Conservation (phyloP, 768 basidiomycete species). For the Lepiota venenata region DNA sequence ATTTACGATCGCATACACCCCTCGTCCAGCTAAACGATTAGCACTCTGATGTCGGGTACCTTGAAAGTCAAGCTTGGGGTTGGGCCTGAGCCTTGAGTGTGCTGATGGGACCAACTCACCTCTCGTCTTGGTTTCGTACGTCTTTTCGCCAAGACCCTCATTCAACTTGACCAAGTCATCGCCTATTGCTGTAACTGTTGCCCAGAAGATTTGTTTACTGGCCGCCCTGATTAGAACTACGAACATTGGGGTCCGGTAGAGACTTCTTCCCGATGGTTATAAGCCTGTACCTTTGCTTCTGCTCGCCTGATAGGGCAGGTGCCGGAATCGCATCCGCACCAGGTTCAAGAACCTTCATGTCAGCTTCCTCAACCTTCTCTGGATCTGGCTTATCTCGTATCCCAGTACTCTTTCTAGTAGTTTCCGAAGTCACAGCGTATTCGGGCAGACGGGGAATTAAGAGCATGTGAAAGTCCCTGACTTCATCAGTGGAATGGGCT, state of each 20-base stretch:
- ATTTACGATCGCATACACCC: slow-evolving; percentile 59
- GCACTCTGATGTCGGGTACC: slow-evolving; percentile 51
- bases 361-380: slow-evolving; percentile 23
- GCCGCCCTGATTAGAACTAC: slow-evolving; percentile 22
- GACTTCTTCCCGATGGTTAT: slow-evolving; percentile 57
- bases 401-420: slow-evolving; percentile 4
- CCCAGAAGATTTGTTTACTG: slow-evolving; percentile 54
- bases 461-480: slow-evolving; percentile 56
- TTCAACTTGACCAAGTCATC: slow-evolving; percentile 47
- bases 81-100: background rate
- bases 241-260: slow-evolving; percentile 43
- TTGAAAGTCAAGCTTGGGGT: slow-evolving; percentile 14
- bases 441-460: slow-evolving; percentile 53
- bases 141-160: slow-evolving; percentile 44
- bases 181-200: slow-evolving; percentile 44
- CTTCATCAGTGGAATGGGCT: slow-evolving; percentile 52
- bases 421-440: slow-evolving; percentile 25
- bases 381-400: slow-evolving; percentile 15
- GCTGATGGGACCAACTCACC: slow-evolving; percentile 27
- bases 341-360: slow-evolving; percentile 38
- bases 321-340: slow-evolving; percentile 52
- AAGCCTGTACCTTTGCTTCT: slow-evolving; percentile 46
- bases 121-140: slow-evolving; percentile 61
- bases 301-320: slow-evolving; percentile 24
- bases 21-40: slow-evolving; percentile 51